Base-by-base conservation (phyloP, 2,329 filamentous ascomycete species). In the Fusarium nodosum region DNA sequence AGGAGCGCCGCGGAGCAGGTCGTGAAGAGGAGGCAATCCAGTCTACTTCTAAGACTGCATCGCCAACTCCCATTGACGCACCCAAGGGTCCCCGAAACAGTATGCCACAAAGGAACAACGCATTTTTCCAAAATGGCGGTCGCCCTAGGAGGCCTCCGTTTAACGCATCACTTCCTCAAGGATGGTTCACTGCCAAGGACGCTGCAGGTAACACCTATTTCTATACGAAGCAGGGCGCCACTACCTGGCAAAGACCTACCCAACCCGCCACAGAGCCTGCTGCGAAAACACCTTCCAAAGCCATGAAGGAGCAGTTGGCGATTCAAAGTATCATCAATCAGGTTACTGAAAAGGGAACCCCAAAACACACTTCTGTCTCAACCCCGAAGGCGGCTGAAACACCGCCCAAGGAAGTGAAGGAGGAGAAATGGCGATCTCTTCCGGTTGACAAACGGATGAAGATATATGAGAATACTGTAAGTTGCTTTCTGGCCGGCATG, bases 391-490 rank as follows among this genome's bases (percentile, higher is more conserved):
- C 88, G 13, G 82, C 83, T 5, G 86, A 81, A 54, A 83, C 86
- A 2, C 84, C 86, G 8, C 80, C 82, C 7, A 84, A 85, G 46
- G 87, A 91, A 78, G 84, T 84, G 8, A 90, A 87, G 72, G 85
- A 86, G 73, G 90, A 93, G 48, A 92, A 91, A 77, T 94, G 92
- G 92, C 86, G 88, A 57, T 86, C 85, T 62, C 78, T 90, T 33
- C 84, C 90, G 2, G 78, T 89, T 71, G 94, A 97, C 70, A 97
- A 97, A 81, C 93, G 96, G 80, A 97, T 94, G 87, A 97, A 93
- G 82, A 85, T 97, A 4, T 98, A 97, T 75, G 94, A 97, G 79
- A 94, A 94, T 76, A 97, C 94, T 53, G 93, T 97, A 85, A 79
- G 92, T 83, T 24, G 2, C 7, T 26, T 38, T 31, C 13, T 9